Percentiles rank a stretch among this genome's conserved stretches.
These are phyloP conservation scores for Boletus barrowsii DNA, from an alignment of 768 basidiomycete genomes.

Conservation along the genomic window DNA sequence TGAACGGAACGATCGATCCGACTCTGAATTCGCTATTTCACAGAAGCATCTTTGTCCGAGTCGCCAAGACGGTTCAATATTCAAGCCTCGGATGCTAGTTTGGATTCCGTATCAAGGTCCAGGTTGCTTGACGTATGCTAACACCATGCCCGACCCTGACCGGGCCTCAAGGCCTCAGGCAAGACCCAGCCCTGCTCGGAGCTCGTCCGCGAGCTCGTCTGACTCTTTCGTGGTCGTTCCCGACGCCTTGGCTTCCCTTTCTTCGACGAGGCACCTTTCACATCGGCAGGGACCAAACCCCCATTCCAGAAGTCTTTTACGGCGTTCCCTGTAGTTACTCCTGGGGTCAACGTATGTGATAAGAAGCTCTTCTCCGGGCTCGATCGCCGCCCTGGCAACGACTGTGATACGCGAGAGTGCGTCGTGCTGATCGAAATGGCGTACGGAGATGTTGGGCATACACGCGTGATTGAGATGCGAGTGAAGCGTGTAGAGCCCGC, in stretches of 20 bases:
- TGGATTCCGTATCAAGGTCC: not conserved
- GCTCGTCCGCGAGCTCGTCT: conserved; percentile 53
- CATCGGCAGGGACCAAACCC: conserved; percentile 74
- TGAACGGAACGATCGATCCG: not conserved
- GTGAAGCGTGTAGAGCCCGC: conserved; percentile 82
- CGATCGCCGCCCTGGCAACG: conserved; percentile 62
- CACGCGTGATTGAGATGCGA: conserved; percentile 89
- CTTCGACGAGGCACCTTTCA: conserved; percentile 63
- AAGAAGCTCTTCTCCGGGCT: conserved; percentile 68
- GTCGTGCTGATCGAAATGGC: conserved; percentile 67
- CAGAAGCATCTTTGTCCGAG: too few relatives aligned
- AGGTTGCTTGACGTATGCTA: not conserved
- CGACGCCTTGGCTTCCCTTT: conserved; percentile 24
- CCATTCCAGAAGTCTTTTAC: conserved; percentile 61
- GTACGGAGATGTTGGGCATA: conserved; percentile 72
- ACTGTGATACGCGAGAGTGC: conserved; percentile 74
- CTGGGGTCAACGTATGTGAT: conserved; percentile 77
- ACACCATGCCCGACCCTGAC: conserved; percentile 8
- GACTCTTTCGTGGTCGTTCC: conserved; percentile 14
- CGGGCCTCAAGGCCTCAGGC: conserved; percentile 27
- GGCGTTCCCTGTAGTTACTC: conserved; percentile 38
- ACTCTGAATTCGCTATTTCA: not conserved
- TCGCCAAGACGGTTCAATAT: not conserved
- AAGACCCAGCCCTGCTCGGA: conserved; percentile 65
- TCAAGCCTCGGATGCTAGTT: not conserved